Percentiles rank a stretch among this genome's conserved stretches.
These are phyloP conservation scores for Penicillium sp. DNA, from an alignment of 2,329 filamentous ascomycete genomes.

Conservation along the genomic window DNA sequence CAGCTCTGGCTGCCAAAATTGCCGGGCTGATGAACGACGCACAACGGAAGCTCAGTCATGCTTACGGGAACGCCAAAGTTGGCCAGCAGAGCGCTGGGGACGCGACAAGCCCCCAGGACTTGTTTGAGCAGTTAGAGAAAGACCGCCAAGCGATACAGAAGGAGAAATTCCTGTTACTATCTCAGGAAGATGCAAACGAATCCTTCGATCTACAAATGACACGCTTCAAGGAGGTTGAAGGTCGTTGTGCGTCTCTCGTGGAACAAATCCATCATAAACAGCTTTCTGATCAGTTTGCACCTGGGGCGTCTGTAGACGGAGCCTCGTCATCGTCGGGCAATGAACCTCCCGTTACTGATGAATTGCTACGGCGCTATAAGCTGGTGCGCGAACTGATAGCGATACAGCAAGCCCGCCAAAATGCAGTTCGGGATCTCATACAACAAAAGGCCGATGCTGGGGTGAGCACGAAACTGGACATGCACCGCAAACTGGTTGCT, in stretches of 20 bases:
- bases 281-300: slow-evolving; percentile 30
- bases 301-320: slow-evolving; percentile 16
- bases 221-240: slow-evolving; percentile 36
- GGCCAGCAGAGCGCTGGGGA: slow-evolving; percentile 51
- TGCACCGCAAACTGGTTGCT: slow-evolving; percentile 45
- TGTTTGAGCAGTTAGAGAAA: slow-evolving; percentile 40
- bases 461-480: slow-evolving; percentile 43
- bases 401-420: slow-evolving; percentile 32
- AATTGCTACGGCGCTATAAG: slow-evolving; percentile 28
- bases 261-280: slow-evolving; percentile 40
- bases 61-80: slow-evolving; percentile 59
- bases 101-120: slow-evolving; percentile 38
- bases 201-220: slow-evolving; percentile 33
- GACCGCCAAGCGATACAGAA: slow-evolving; percentile 43
- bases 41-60: slow-evolving; percentile 62
- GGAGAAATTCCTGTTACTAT: slow-evolving; percentile 32
- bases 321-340: slow-evolving; percentile 13
- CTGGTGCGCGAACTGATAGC: slow-evolving; percentile 28
- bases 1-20: slow-evolving; percentile 65
- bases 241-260: slow-evolving; percentile 39
- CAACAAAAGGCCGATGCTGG: slow-evolving; percentile 44
- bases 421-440: slow-evolving; percentile 37
- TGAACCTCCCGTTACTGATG: slow-evolving; percentile 24
- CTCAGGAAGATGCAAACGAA: slow-evolving; percentile 35
- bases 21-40: slow-evolving; percentile 67